These are phyloP conservation scores for Aspergillus amoenus DNA, from an alignment of 2,329 filamentous ascomycete species.

Conservation along the genomic window DNA sequence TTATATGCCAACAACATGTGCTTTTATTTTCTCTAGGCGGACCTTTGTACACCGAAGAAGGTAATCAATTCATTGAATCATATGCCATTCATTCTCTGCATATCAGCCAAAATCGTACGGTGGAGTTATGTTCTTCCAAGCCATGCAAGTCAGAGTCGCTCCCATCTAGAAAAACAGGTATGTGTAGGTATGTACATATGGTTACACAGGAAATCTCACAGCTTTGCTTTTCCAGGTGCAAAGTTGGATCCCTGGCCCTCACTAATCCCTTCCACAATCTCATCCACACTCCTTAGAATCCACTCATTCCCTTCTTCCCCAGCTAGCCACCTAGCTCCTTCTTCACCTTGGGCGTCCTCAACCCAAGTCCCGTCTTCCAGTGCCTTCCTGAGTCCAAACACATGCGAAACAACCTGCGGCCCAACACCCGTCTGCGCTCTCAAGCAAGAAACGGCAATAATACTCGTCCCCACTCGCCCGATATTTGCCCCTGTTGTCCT, in stretches of 20 bases:
- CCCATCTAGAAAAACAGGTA: too few species aligned
- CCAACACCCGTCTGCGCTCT: conserved; percentile 78
- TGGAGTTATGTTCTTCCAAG: too few species aligned
- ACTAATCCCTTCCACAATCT: conserved; percentile 54
- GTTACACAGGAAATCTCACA: conserved; percentile 19
- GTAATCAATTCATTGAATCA: too few species aligned
- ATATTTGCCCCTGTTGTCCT: conserved; percentile 53
- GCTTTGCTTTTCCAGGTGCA: conserved; percentile 48
- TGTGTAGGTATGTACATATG: neutral
- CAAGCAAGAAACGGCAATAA: conserved; percentile 73
- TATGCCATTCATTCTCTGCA: too few species aligned
- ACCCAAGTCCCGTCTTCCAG: conserved; percentile 64
- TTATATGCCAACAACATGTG: too few species aligned
- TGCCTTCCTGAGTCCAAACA: conserved; percentile 77
- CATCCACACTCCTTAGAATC: conserved; percentile 62
- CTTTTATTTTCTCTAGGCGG: too few species aligned
- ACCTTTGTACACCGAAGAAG: too few species aligned
- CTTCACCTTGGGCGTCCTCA: conserved; percentile 51
- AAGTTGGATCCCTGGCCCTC: conserved; percentile 54
- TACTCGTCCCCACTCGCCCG: conserved; percentile 69
- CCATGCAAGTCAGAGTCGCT: too few species aligned
- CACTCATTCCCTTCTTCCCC: conserved; percentile 65
- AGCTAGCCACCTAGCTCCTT: conserved; percentile 61
- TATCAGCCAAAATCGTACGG: too few species aligned
- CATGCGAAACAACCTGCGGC: conserved; percentile 76